Evolutionary conservation across 179 eudicot species (phyloP), one percentile per base, ranked within the genome.

Genomic region (Sideroxylon spinosum): DNA sequence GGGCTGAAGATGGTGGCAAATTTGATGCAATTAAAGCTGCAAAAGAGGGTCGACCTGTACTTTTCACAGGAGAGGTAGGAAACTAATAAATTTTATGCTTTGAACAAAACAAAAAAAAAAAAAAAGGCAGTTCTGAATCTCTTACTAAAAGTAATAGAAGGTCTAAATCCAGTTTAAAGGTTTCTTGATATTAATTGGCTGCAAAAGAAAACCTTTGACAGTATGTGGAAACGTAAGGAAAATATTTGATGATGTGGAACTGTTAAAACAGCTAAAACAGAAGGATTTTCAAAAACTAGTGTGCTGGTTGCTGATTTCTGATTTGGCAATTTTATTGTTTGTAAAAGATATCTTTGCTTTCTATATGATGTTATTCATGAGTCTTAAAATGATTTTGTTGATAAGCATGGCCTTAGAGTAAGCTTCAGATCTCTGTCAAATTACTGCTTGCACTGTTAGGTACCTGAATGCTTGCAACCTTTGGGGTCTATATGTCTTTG

Each of bases 1-100:
- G 95, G 90, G 80, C 86, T 20, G 85, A 85, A 79, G 64, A 88
- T 16, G 92, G 82, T 37, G 72, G 71, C 81, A 83, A 87, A 77
- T 91, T 93, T 85, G 97, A 95, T 79, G 95, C 99, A 26, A 80
- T 92, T 63, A 85, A 86, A 77, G 98, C 99, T 20, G 92, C 90
- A 29, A 92, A 87, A 84, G 97, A 88, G 81, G 92, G 97, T 46
- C 88, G 86, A 48, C 95, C 94, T 76, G 91, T 95, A 20, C 84
- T 80, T 71, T 93, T 95, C 79, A 95, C 98, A 0, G 98, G 99
- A 81, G 98, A 95, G 95, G 99, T 95, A 87, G 16, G 59, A 57
- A n/a, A 65, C 23, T 50, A 14, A 28, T 20, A 53, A 37, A 22
- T 28, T 37, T 52, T 14, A 22, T 53, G 13, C 59, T 26, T 26